Evolutionary conservation across 495 filamentous ascomycete genomes (phyloP), one percentile per base, ranked within the genome.

Genomic region (Trichoderma parareesei): DNA sequence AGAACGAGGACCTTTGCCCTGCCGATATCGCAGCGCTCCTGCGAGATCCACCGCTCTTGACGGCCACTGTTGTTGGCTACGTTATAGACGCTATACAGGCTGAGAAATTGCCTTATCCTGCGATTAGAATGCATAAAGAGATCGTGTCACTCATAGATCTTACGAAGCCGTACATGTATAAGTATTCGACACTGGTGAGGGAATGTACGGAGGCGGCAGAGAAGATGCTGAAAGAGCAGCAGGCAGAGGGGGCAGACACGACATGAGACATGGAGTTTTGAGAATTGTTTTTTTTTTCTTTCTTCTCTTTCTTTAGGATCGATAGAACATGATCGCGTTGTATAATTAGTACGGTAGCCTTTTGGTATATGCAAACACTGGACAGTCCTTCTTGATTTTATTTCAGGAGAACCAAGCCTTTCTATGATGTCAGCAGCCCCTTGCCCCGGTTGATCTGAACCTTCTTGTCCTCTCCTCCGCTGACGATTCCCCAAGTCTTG

Each of bases 381-480:
- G 20, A 4, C n/a, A n/a, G 27, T 27, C 27, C 2, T 27, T 27
- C 2, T 27, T 0, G 0, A 27, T 27, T 27, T 18, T 18, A 27
- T 18, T 20, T 27, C 27, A 27, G 20, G n/a, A 37, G 27, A 48
- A 48, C 5, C 11, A 53, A 53, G 18, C 27, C 27, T 27, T 27
- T 57, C 49, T 57, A 57, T 57, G 20, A 57, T 3, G 49, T 20
- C 49, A 57, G 33, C 49, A 57, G 20, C n/a, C 49, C 33, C 65
- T 69, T 69, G 49, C 88, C 88, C 62, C 82, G 79, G 77, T 98
- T 96, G 65, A 98, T 85, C 78, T 98, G 95, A 68, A 98, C 87
- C 78, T 83, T 84, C 78, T 90, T 92, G 74, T 98, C 94, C 83
- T 97, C 92, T 13, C 92, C 91, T 6, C 79, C 92, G 74, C 90